These are phyloP conservation scores for Chenopodium album DNA, from an alignment of 148 eudicot species.

Conservation along the genomic window DNA sequence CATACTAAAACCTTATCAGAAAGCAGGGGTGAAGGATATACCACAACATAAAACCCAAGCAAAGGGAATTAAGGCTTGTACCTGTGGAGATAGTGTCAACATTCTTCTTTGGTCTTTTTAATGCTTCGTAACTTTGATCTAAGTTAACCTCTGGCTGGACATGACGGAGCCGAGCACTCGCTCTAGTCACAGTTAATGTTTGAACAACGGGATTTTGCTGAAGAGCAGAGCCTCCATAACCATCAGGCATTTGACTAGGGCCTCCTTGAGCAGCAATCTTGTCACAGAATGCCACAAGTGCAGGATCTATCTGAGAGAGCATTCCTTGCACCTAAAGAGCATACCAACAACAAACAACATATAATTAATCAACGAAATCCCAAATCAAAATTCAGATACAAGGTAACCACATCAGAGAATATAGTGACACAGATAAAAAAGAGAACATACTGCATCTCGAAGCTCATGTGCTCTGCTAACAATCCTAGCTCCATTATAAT, in stretches of 20 bases:
- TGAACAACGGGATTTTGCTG: constrained; percentile 71
- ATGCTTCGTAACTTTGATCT: constrained; percentile 80
- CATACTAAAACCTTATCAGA: background rate
- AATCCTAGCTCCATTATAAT: constrained; percentile 97
- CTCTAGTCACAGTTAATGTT: constrained; percentile 65
- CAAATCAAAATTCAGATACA: constrained; percentile 1
- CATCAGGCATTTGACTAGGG: constrained; percentile 72
- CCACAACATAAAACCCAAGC: background rate
- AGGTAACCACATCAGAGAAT: background rate
- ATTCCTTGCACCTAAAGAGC: constrained; percentile 85
- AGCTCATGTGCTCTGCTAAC: constrained; percentile 98
- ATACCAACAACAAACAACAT: constrained; percentile 13
- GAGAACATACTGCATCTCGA: constrained; percentile 79
- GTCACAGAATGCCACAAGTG: constrained; percentile 83
- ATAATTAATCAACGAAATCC: background rate
- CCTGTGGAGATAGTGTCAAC: constrained; percentile 59
- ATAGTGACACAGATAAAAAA: background rate
- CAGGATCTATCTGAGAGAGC: constrained; percentile 98
- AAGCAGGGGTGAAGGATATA: background rate
- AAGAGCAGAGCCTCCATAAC: constrained; percentile 45
- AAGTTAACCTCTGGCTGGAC: constrained; percentile 89
- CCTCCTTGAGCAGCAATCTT: constrained; percentile 93
- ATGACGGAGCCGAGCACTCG: constrained; percentile 94
- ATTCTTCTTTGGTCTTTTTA: constrained; percentile 77
- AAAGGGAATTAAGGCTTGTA: constrained; percentile 27